Base-by-base conservation (phyloP, 2,329 filamentous ascomycete species). In the Calonectria hongkongensis region DNA sequence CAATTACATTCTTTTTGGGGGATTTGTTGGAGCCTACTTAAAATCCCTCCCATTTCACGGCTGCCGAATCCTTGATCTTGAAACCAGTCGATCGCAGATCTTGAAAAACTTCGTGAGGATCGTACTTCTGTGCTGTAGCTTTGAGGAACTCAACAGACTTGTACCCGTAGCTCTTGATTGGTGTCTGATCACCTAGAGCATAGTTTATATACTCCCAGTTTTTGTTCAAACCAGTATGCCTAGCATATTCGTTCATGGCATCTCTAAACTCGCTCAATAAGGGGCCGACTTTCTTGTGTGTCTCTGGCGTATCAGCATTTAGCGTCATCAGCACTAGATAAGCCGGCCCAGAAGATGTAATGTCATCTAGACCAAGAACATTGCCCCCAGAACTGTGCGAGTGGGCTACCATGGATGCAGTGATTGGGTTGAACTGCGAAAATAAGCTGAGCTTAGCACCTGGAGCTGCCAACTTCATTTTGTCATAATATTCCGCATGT, bases 151-250 rank as follows among this genome's bases (percentile, higher is more conserved):
- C 21, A 2, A 39, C 12, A 4, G 54, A 1, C 4, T 41, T 58
- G 2, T 41, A 13, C 27, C 54, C 33, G 10, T 58, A 58, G 3
- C 27, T 15, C 16, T 58, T 39, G 4, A 58, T 58, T 3, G 54
- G 54, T 10, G 18, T 39, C 13, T 58, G 54, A n/a, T 58, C 54
- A 8, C 54, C 54, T 15, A 41, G 12, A 3, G 54, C 54, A n/a
- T 58, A 58, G 13, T 58, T 58, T 21, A 58, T n/a, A n/a, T 58
- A 58, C 16, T 58, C n/a, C 54, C 54, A 58, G 36, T 58, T 58
- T 25, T 58, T 58, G 9, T 58, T 58, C 33, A 58, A 58, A 8
- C 54, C 54, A 16, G 13, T 27, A 10, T 27, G 54, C 7, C n/a
- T 7, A 9, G 54, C 33, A 27, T 39, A 36, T 41, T 58, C 33